phyloP scores from a whole-genome alignment of 2,329 filamentous ascomycete genomes.

The Xylariales sp. region DNA sequence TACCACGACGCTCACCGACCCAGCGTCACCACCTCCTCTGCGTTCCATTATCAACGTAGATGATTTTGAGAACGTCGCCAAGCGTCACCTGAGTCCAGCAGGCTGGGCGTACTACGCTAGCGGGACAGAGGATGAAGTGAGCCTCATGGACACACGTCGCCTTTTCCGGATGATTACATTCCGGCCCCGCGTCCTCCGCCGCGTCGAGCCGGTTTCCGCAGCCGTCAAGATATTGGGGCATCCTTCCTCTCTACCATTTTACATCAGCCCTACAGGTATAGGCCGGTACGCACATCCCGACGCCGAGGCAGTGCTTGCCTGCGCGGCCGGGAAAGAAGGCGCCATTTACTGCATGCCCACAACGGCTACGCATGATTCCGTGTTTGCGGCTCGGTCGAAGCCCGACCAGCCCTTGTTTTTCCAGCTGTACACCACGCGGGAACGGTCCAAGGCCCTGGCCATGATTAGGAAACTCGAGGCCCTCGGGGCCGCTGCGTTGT shows the following conservation, averaged over 20 bases:
- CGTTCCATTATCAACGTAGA: conserved; percentile 60
- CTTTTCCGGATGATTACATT: conserved; percentile 63
- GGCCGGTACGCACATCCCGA: too few species aligned
- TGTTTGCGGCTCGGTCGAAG: background rate
- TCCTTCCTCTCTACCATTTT: conserved; percentile 53
- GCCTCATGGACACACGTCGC: conserved; percentile 60
- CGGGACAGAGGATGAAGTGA: conserved; percentile 64
- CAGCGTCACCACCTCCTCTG: conserved; percentile 52
- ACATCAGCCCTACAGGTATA: too few species aligned
- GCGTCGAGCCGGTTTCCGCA: conserved; percentile 57
- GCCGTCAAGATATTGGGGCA: conserved; percentile 57
- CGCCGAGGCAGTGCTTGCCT: too few species aligned
- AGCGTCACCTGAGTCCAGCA: conserved; percentile 58
- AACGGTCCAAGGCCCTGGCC: conserved; percentile 60
- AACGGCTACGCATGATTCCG: too few species aligned
- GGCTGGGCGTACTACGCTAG: conserved; percentile 68
- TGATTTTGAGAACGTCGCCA: conserved; percentile 62
- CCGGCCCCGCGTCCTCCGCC: conserved; percentile 62
- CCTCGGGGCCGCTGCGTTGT: conserved; percentile 62
- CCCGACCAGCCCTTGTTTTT: conserved; percentile 59
- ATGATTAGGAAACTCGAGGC: conserved; percentile 55
- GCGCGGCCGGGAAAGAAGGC: too few species aligned
- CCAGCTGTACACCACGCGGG: conserved; percentile 66
- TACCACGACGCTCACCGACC: background rate
- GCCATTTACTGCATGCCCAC: too few species aligned